Percentiles rank a stretch among this genome's conserved stretches.
Evolutionary conservation across 345 rosid species (phyloP).

Genomic region (Populus tremula): DNA sequence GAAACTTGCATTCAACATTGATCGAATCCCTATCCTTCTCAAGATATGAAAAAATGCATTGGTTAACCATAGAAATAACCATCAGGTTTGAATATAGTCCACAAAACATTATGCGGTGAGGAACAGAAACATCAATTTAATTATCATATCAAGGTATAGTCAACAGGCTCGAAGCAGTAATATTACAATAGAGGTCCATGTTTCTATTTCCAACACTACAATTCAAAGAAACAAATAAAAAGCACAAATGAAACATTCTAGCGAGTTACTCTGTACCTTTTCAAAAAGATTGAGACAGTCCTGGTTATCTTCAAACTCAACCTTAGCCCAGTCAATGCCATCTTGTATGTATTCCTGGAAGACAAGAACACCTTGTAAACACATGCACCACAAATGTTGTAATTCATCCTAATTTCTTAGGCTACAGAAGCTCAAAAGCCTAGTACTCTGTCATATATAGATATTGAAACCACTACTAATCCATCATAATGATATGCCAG

Average conservation of each 20-base stretch:
- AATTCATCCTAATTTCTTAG: neutral
- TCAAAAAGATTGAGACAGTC: slow-evolving; percentile 97
- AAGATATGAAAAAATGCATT: neutral
- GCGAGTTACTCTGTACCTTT: slow-evolving; percentile 50
- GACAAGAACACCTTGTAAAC: slow-evolving; percentile 9
- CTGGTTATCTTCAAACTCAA: slow-evolving; percentile 98
- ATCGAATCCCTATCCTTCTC: neutral
- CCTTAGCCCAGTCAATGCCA: slow-evolving; percentile 98
- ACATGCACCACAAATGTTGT: neutral
- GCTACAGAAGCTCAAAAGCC: neutral
- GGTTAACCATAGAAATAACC: neutral
- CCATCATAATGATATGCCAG: neutral
- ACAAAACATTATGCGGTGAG: neutral
- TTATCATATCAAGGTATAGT: neutral
- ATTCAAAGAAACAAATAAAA: neutral
- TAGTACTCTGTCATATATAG: neutral
- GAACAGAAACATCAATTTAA: neutral
- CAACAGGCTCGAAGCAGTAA: neutral
- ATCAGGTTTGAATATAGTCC: neutral
- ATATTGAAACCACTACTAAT: neutral
- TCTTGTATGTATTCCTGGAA: slow-evolving; percentile 92
- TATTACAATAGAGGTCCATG: neutral
- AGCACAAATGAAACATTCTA: neutral
- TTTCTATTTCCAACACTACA: neutral
- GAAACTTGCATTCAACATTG: neutral